Evolutionary conservation across 306 rosid species (phyloP), one percentile per base, ranked within the genome.

Genomic region (Rosa persica): DNA sequence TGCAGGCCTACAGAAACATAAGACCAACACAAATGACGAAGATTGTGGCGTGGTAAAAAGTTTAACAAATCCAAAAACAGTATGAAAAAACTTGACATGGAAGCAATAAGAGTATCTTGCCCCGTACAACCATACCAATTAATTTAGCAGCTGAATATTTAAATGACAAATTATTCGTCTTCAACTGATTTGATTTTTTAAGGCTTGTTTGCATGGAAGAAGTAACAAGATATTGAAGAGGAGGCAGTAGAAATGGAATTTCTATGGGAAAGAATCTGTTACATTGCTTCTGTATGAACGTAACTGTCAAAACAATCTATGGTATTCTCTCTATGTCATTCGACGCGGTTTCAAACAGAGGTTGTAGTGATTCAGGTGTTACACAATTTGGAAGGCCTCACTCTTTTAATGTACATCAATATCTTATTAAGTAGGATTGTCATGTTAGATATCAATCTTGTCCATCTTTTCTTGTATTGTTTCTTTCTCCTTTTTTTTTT

Each of bases 1-100:
- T 95, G 87, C 89, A 79, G 17, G 99, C 99, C 99, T 95, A 83
- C 87, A 82, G 27, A 85, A 51, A 76, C 70, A 81, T 55, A 82
- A 58, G 65, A 54, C 15, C 77, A 38, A 76, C 46, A 48, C 60
- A 54, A 54, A 75, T 34, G 17, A 64, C 15, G 60, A 11, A 22
- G 9, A 1, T 22, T 48, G 11, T 27, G 17, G 36, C 20, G 68
- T 73, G n/a, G 42, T 43, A 57, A 40, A 76, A 57, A 43, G 47
- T 48, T 48, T 12, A 48, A 83, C 12, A 74, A 65, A 42, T 42
- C 68, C 67, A 9, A 74, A 70, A 49, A 55, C 34, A 38, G 61
- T 23, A 58, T 7, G 11, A 55, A 8, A 55, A 10, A 55, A n/a
- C 62, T 55, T 57, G 16, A 73, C 6, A 70, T 30, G 15, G 39